phyloP scores from a whole-genome alignment of 2,329 filamentous ascomycete species.

The Metarhizium brunneum region DNA sequence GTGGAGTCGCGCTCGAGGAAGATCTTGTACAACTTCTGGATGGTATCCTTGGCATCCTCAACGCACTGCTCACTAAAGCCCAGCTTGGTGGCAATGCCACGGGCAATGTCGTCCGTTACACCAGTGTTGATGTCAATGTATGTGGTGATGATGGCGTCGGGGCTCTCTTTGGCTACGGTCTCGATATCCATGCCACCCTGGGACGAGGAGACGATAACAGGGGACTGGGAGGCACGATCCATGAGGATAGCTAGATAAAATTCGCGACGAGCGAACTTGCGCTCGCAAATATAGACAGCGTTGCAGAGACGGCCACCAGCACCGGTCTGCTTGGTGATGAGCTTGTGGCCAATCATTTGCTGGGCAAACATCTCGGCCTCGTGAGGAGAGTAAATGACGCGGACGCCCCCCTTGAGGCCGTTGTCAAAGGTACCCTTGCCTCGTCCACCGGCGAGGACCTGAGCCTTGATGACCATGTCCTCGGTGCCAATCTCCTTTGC shows the following conservation, averaged over 20 bases:
- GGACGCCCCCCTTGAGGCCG: constrained; percentile 95
- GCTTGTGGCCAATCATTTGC: constrained; percentile 99
- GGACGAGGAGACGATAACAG: constrained; percentile 94
- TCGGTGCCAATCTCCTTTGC: constrained; percentile 86
- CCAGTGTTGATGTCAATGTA: constrained; percentile 88
- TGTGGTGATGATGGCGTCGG: constrained; percentile 90
- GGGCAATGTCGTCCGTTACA: constrained; percentile 91
- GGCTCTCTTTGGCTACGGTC: constrained; percentile 94
- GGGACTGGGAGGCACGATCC: constrained; percentile 84
- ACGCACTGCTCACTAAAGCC: constrained; percentile 98
- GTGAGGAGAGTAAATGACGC: constrained; percentile 97
- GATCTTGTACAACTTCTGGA: constrained; percentile 98
- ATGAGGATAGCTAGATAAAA: constrained; percentile 99
- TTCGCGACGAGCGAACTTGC: constrained; percentile 97
- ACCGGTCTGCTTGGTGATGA: constrained; percentile 99
- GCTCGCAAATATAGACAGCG: constrained; percentile 97
- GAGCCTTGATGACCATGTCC: constrained; percentile 99
- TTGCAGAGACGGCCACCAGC: constrained; percentile 89
- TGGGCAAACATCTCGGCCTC: constrained; percentile 95
- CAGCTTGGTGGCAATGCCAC: constrained; percentile 79
- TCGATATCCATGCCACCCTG: constrained; percentile 99
- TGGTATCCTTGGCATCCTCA: constrained; percentile 88
- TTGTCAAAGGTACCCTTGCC: constrained; percentile 98
- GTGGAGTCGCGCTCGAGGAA: constrained; percentile 98
- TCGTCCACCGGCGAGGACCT: constrained; percentile 94